Evolutionary conservation across 192 early-diverging fungal species (phyloP).

Genomic region (Entomortierella beljakovae): DNA sequence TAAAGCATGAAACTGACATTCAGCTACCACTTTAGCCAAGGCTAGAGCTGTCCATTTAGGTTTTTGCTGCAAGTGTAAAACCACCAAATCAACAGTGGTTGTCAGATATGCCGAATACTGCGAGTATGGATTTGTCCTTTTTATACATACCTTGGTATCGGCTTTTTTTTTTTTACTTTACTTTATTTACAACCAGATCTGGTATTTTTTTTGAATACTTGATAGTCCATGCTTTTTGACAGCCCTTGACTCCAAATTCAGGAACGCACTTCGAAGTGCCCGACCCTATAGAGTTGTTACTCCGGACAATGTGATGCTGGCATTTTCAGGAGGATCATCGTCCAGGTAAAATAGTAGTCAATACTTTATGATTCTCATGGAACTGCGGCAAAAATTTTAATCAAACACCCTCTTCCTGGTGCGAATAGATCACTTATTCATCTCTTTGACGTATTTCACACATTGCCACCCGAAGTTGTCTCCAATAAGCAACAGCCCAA

Average conservation of each 20-base stretch:
- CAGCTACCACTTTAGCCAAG: constrained; percentile 19
- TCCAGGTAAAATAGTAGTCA: constrained; percentile 65
- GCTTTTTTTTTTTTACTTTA: not conserved
- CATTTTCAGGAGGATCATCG: constrained; percentile 87
- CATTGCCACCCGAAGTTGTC: constrained; percentile 61
- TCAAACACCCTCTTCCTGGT: not conserved
- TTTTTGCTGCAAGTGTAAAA: constrained; percentile 86
- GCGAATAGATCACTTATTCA: constrained; percentile 71
- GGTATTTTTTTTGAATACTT: not conserved
- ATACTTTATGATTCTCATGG: not conserved
- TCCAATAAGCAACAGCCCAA: constrained; percentile 64
- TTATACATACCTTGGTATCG: not conserved
- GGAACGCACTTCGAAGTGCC: constrained; percentile 69
- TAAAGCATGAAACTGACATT: not conserved
- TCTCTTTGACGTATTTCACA: constrained; percentile 71
- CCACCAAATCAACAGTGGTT: constrained; percentile 66
- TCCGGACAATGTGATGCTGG: constrained; percentile 75
- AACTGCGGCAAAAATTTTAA: constrained; percentile 1
- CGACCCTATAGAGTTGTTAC: constrained; percentile 44
- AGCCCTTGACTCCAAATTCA: constrained; percentile 75
- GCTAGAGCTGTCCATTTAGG: constrained; percentile 40
- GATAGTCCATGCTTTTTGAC: constrained; percentile 78
- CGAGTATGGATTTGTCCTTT: constrained; percentile 58
- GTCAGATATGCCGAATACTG: constrained; percentile 83
- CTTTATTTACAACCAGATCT: not conserved